phyloP scores from a whole-genome alignment of 148 eudicot genomes.

The Rhododendron griersonianum region DNA sequence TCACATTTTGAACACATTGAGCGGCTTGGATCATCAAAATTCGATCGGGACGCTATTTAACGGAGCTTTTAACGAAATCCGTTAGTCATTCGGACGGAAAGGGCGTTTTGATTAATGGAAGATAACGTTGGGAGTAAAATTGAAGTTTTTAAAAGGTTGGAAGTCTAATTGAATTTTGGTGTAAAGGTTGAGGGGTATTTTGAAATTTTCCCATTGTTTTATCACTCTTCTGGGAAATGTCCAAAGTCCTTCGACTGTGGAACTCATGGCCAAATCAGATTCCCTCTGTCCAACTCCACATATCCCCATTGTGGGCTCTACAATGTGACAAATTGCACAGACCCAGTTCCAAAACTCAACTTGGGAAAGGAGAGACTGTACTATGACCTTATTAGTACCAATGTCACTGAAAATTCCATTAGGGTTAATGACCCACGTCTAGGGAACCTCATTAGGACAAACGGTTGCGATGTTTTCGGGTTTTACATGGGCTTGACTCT shows the following conservation, averaged over 20 bases:
- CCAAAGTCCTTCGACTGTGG: slow-evolving; percentile 34
- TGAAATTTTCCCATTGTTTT: too few relatives aligned
- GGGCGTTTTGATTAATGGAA: too few relatives aligned
- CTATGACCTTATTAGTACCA: fast-evolving
- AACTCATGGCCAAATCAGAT: slow-evolving; percentile 6
- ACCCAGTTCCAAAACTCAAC: slow-evolving; percentile 8
- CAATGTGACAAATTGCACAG: slow-evolving; percentile 20
- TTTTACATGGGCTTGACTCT: neutral
- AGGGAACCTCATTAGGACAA: neutral
- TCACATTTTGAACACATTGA: too few relatives aligned
- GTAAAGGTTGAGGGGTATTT: too few relatives aligned
- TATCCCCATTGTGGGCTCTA: slow-evolving; percentile 23
- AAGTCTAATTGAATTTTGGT: too few relatives aligned
- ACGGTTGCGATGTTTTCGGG: neutral
- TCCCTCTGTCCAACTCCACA: slow-evolving; percentile 28
- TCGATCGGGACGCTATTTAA: too few relatives aligned
- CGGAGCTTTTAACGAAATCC: too few relatives aligned
- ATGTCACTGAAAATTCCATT: neutral
- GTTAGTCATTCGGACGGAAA: too few relatives aligned
- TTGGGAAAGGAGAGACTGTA: neutral
- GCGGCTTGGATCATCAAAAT: too few relatives aligned
- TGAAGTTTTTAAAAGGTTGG: too few relatives aligned
- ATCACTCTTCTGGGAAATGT: slow-evolving; percentile 15
- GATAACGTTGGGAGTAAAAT: too few relatives aligned
- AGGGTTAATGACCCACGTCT: neutral